These are phyloP conservation scores for Talaromyces sp. DNA, from an alignment of 2,329 filamentous ascomycete species.

Conservation along the genomic window DNA sequence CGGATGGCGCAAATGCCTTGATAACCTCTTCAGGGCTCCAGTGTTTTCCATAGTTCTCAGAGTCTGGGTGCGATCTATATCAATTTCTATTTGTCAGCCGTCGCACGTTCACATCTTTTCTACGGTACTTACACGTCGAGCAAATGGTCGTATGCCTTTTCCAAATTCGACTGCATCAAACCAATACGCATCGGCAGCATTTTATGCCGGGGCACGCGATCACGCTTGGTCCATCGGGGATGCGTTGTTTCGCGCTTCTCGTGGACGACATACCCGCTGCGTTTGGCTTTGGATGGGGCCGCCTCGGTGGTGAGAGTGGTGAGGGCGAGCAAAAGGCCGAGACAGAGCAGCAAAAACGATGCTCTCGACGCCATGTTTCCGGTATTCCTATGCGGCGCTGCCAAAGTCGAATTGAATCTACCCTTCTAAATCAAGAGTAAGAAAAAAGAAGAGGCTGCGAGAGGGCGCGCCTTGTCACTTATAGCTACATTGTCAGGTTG, in stretches of 20 bases:
- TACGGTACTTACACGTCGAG: conserved; percentile 5
- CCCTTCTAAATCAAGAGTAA: not conserved
- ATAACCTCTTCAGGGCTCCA: conserved; percentile 40
- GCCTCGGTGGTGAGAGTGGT: conserved; percentile 3
- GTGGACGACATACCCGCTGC: conserved; percentile 8
- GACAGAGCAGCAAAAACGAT: conserved; percentile 2
- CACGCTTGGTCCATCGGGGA: conserved; percentile 6
- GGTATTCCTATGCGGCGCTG: not conserved
- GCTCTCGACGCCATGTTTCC: conserved; percentile 4
- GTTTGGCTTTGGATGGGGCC: not conserved
- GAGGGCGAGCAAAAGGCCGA: not conserved
- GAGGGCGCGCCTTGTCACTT: not conserved
- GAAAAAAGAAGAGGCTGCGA: not conserved
- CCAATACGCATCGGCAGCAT: conserved; percentile 8
- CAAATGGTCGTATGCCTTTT: conserved; percentile 6
- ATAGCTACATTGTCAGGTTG: not conserved
- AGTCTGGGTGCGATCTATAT: conserved; percentile 30
- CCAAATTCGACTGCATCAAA: conserved; percentile 7
- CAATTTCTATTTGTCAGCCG: not conserved
- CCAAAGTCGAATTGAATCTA: not conserved
- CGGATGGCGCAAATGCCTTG: conserved; percentile 36
- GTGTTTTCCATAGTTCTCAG: conserved; percentile 36
- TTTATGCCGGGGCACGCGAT: conserved; percentile 6
- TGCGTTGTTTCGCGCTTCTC: conserved; percentile 6
- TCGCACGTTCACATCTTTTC: not conserved